Evolutionary conservation across 2,329 filamentous ascomycete genomes (phyloP).

Genomic region (Fusarium mangiferae): DNA sequence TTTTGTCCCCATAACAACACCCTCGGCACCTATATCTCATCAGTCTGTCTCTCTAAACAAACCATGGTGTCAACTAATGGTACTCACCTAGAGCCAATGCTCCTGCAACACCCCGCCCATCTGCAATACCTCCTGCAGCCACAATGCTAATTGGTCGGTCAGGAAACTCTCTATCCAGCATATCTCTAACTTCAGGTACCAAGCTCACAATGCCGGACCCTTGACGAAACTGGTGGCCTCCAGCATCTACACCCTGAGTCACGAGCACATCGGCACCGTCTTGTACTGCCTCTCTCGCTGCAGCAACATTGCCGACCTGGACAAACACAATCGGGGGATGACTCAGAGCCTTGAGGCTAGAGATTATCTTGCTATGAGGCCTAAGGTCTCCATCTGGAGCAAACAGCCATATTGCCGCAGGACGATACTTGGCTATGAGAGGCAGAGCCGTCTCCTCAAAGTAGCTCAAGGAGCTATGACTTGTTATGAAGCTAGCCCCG

Average conservation of each 20-base stretch:
- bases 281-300: slow-evolving; percentile 61
- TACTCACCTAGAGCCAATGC: slow-evolving; percentile 63
- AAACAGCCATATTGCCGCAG: slow-evolving; percentile 74
- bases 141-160: slow-evolving; percentile 55
- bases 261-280: slow-evolving; percentile 68
- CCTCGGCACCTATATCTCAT: slow-evolving; percentile 52
- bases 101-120: slow-evolving; percentile 65
- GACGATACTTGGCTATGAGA: slow-evolving; percentile 62
- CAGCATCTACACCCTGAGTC: slow-evolving; percentile 71
- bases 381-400: slow-evolving; percentile 61
- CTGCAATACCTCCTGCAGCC: slow-evolving; percentile 69
- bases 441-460: slow-evolving; percentile 59
- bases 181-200: slow-evolving; percentile 65
- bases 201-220: slow-evolving; percentile 66
- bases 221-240: slow-evolving; percentile 68
- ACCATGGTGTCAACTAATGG: no score
- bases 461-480: slow-evolving; percentile 53
- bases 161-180: slow-evolving; percentile 53
- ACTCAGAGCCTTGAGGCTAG: slow-evolving; percentile 45
- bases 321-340: slow-evolving; percentile 63
- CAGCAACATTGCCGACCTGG: slow-evolving; percentile 69
- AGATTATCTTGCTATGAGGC: slow-evolving; percentile 51
- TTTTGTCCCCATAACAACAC: slow-evolving; percentile 57
- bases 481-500: slow-evolving; percentile 67
- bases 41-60: background rate